Percentiles rank a stretch among this genome's conserved stretches.
Evolutionary conservation across 2,329 filamentous ascomycete genomes (phyloP).

Genomic region (Biscogniauxia marginata): DNA sequence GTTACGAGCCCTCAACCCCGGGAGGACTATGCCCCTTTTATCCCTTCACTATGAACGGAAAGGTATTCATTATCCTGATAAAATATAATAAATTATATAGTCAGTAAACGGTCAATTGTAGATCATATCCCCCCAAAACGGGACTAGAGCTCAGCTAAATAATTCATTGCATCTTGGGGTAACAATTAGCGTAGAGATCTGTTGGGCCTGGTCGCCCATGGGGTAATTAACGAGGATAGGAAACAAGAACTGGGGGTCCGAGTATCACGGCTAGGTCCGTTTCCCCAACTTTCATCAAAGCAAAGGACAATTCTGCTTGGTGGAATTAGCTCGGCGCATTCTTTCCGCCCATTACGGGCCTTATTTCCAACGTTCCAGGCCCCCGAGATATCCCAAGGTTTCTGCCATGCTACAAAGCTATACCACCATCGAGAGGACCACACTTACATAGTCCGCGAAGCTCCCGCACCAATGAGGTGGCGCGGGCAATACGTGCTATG

Average conservation of each 20-base stretch:
- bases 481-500: neutral
- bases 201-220: slow-evolving; percentile 16
- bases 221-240: slow-evolving; percentile 15
- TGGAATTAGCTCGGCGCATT: slow-evolving; percentile 14
- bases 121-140: too few relatives aligned
- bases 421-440: neutral
- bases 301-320: slow-evolving; percentile 16
- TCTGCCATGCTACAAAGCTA: slow-evolving; percentile 8
- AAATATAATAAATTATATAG: too few relatives aligned
- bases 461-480: slow-evolving; percentile 8
- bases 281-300: neutral
- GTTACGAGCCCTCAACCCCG: neutral
- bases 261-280: slow-evolving; percentile 1
- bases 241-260: slow-evolving; percentile 5
- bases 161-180: slow-evolving; percentile 4
- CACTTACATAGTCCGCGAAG: neutral
- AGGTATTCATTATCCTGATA: too few relatives aligned
- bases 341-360: slow-evolving; percentile 19
- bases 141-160: neutral
- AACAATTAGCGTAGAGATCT: slow-evolving; percentile 11
- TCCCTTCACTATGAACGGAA: neutral
- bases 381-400: slow-evolving; percentile 13
- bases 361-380: slow-evolving; percentile 8
- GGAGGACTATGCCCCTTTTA: neutral
- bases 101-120: too few relatives aligned